Evolutionary conservation across 768 basidiomycete genomes (phyloP).

Genomic region (Cystofilobasidium capitatum): DNA sequence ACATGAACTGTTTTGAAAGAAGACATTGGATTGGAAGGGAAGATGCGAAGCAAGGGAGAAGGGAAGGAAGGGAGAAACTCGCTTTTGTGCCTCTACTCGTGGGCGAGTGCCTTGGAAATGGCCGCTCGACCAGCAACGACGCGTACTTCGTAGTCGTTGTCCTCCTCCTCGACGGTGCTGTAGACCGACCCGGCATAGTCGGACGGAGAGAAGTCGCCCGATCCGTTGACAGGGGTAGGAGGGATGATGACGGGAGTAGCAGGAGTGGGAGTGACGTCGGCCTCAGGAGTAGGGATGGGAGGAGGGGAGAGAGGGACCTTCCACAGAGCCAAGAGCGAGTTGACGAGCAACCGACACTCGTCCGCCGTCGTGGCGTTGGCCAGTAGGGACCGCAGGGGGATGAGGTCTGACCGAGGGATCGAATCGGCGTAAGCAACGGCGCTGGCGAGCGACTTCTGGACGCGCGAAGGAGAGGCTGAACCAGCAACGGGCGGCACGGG

Average conservation of each 20-base stretch:
- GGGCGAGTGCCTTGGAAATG: background rate
- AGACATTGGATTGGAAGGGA: too few relatives aligned
- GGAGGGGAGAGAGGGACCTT: background rate
- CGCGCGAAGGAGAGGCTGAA: background rate
- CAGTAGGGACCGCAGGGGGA: constrained; percentile 12
- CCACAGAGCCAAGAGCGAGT: constrained; percentile 9
- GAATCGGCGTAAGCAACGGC: background rate
- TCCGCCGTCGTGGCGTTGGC: constrained; percentile 21
- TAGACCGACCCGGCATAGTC: background rate
- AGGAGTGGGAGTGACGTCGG: too few relatives aligned
- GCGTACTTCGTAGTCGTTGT: background rate
- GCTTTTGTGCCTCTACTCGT: too few relatives aligned
- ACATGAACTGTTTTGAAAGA: too few relatives aligned
- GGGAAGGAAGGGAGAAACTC: too few relatives aligned
- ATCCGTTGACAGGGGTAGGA: too few relatives aligned
- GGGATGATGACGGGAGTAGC: too few relatives aligned
- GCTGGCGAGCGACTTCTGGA: background rate
- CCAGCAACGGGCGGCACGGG: background rate
- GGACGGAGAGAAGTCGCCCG: too few relatives aligned
- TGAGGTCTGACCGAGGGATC: background rate
- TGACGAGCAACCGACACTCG: constrained; percentile 20
- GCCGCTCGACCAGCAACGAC: background rate
- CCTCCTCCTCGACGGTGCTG: background rate
- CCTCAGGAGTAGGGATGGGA: background rate
- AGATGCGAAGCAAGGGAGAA: too few relatives aligned